These are phyloP conservation scores for Lentinula guzmanii DNA, from an alignment of 768 basidiomycete species.

Conservation along the genomic window DNA sequence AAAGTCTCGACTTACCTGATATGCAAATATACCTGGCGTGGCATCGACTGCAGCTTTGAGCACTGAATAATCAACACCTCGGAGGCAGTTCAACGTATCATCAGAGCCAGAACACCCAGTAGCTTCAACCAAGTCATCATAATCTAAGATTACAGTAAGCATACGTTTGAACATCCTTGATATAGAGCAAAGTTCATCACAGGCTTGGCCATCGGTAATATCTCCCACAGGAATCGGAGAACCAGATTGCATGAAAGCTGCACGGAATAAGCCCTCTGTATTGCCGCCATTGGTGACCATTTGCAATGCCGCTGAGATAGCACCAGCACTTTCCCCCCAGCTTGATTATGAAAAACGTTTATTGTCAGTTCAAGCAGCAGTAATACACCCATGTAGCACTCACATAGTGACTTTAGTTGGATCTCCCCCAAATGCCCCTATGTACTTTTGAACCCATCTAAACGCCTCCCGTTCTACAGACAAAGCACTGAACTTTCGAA, in stretches of 20 bases:
- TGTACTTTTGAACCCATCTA: slow-evolving; percentile 64
- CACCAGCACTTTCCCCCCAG: slow-evolving; percentile 43
- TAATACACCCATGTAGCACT: slow-evolving; percentile 9
- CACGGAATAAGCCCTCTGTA: slow-evolving; percentile 42
- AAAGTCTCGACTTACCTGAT: slow-evolving; percentile 25
- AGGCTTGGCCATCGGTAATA: slow-evolving; percentile 36
- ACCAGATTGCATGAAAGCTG: slow-evolving; percentile 46
- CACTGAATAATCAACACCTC: slow-evolving; percentile 27
- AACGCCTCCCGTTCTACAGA: slow-evolving; percentile 47
- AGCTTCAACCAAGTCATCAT: slow-evolving; percentile 34
- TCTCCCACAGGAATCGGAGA: slow-evolving; percentile 40
- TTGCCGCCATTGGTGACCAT: slow-evolving; percentile 42
- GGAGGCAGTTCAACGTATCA: slow-evolving; percentile 41
- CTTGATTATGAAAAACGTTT: slow-evolving; percentile 10
- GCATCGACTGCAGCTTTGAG: slow-evolving; percentile 38
- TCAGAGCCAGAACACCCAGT: slow-evolving; percentile 31
- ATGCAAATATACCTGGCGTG: slow-evolving; percentile 35
- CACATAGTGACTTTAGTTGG: slow-evolving; percentile 54
- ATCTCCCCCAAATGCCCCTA: slow-evolving; percentile 60
- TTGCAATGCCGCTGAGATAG: slow-evolving; percentile 45
- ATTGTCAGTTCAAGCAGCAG: not conserved
- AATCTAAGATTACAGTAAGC: slow-evolving; percentile 17
- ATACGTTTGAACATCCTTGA: slow-evolving; percentile 10
- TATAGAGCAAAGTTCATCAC: slow-evolving; percentile 10
- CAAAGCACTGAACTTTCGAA: not conserved